These are phyloP conservation scores for Trifolium subterraneum DNA, from an alignment of 306 rosid species.

Conservation along the genomic window DNA sequence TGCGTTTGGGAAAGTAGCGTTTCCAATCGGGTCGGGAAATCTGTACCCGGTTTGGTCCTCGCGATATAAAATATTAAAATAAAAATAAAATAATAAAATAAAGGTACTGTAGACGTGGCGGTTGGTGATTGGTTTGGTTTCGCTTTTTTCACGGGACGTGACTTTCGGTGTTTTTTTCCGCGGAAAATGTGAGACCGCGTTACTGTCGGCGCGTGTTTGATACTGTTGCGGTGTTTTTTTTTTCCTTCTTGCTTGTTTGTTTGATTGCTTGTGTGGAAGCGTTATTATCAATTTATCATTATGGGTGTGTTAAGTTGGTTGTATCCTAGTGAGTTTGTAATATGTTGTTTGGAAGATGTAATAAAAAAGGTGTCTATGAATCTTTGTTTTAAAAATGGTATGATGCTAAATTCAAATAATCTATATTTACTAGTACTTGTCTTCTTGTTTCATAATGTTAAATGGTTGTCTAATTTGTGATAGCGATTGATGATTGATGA, in stretches of 20 bases:
- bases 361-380: conserved; percentile 50
- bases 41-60: conserved; percentile 94
- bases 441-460: too few species aligned
- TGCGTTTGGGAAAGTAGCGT: conserved; percentile 90
- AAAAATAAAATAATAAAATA: not conserved
- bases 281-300: not conserved
- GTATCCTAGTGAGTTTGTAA: conserved; percentile 42
- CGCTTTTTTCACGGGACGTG: not conserved
- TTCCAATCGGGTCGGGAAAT: conserved; percentile 72
- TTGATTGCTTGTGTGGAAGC: conserved; percentile 36
- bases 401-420: not conserved
- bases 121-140: conserved; percentile 15
- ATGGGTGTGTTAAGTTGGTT: conserved; percentile 43
- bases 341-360: conserved; percentile 37
- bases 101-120: conserved; percentile 43
- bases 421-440: not conserved
- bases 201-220: not conserved
- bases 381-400: conserved; percentile 2
- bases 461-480: too few species aligned
- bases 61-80: conserved; percentile 53
- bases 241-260: not conserved
- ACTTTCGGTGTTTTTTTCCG: not conserved
- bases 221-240: not conserved
- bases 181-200: conserved; percentile 44
- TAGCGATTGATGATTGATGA: too few species aligned